Evolutionary conservation across 2,329 filamentous ascomycete genomes (phyloP).

Genomic region (Leptosphaerulina australis): DNA sequence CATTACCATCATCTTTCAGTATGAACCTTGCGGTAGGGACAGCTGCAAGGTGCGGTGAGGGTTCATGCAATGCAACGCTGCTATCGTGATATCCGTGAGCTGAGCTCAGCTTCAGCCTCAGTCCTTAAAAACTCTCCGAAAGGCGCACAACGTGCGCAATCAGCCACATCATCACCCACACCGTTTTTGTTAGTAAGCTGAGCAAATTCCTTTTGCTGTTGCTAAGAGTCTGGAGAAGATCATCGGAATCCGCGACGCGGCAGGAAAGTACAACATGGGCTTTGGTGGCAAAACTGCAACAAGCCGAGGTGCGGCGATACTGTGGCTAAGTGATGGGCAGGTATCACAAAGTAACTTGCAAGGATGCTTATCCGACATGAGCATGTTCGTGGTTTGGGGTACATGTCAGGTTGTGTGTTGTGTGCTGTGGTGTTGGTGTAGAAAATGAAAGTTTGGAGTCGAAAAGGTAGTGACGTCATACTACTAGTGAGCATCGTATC

Average conservation of each 20-base stretch:
- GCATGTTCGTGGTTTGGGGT: too few species aligned
- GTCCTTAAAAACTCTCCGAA: neutral
- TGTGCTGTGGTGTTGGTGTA: too few species aligned
- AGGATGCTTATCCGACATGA: slow-evolving; percentile 1
- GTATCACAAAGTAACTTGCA: slow-evolving; percentile 4
- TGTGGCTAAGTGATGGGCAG: slow-evolving; percentile 16
- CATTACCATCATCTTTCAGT: too few species aligned
- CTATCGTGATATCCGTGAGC: neutral
- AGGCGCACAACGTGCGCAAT: neutral
- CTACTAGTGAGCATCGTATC: too few species aligned
- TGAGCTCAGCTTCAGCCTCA: slow-evolving; percentile 8
- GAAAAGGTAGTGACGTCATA: slow-evolving; percentile 10
- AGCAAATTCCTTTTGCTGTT: neutral
- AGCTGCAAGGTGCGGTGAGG: too few species aligned
- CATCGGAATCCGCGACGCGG: slow-evolving; percentile 4
- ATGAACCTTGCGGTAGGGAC: too few species aligned
- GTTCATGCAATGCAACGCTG: slow-evolving; percentile 1
- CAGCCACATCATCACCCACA: neutral
- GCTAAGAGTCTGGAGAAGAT: neutral
- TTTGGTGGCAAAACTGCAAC: neutral
- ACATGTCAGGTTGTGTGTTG: neutral
- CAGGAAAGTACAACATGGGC: neutral
- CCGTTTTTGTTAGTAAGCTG: too few species aligned
- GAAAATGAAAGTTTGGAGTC: neutral
- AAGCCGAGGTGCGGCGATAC: slow-evolving; percentile 10